Evolutionary conservation across 2,329 filamentous ascomycete genomes (phyloP), one percentile per base, ranked within the genome.

Genomic region (Daldinia eschscholtzii): DNA sequence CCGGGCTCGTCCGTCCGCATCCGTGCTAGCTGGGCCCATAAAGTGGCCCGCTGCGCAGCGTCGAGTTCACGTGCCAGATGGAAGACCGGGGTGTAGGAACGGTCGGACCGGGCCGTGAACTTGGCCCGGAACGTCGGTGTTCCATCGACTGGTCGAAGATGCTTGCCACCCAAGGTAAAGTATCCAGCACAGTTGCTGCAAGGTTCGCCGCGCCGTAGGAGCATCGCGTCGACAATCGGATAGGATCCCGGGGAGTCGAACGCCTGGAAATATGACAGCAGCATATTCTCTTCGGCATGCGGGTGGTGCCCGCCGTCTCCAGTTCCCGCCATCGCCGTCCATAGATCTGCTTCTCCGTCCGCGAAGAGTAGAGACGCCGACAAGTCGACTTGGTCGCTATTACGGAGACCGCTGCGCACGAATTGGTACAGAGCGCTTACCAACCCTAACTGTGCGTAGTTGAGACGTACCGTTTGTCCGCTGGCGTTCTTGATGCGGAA

Each of bases 181-280:
- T 77, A 77, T 6, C 71, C 74, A 30, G 73, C 70, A 53, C 76
- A 78, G 60, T 61, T 71, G n/a, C 61, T 35, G 67, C 76, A 78
- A 1, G 76, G 76, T 69, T 77, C 76, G 48, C 68, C 61, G 41
- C 66, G 69, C 10, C 69, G 55, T 7, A 78, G 65, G 0, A 78
- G 68, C 70, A 78, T 69, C 7, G 75, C 75, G 68, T 77, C 76
- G 15, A 76, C 70, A 61, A 78, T 76, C 0, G 76, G 76, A 56
- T 76, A 78, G 0, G 76, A 74, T 0, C 76, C 76, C 0, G 76
- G 76, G 0, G 74, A 76, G 70, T 77, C 75, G 70, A 78, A 78
- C 30, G 71, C 67, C 26, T 75, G 73, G 68, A 74, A 76, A 64
- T 78, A 77, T 3, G 71, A 68, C 1, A 76, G 65, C n/a, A 78